Base-by-base conservation (phyloP, 2,329 filamentous ascomycete species). In the Aureobasidium vineae region DNA sequence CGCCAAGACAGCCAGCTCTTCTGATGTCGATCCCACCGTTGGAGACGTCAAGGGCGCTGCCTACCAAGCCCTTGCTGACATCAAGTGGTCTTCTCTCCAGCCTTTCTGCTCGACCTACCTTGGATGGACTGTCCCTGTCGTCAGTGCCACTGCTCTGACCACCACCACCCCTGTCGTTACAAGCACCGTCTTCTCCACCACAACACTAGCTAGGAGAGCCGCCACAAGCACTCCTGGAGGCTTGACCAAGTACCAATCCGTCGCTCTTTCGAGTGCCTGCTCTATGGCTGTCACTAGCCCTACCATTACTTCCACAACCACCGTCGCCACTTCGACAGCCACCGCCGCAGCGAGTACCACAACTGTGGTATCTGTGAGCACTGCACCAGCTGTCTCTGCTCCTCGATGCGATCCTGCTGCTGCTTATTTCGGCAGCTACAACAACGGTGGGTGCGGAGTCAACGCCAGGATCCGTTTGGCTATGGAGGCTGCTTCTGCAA, bases 61-160 rank as follows among this genome's bases (percentile, higher is more conserved):
- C 2, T 53, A 67, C 61, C 69, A 70, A 28, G 69, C 68, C 16
- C 13, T 16, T 15, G 31, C 40, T 16, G 68, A 65, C 36, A 66
- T 70, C 28, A 41, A n/a, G 31, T 67, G 31, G 40, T 43, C 21
- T 4, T 36, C 65, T 10, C 52, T 69, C 23, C 68, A 69, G 66
- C 67, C 68, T 16, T 70, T 49, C 61, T 70, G 68, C 43, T 67
- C 64, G 5, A 65, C 54, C 45, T 23, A 63, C 7, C 56, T 70
- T 26, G 65, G 67, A n/a, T 68, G 66, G 61, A 47, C 63, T 16
- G 61, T 28, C 21, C 41, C 66, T 15, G 10, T 63, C 16, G n/a
- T n/a, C 16, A 63, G 23, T 6, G 54, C 26, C 21, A 50, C 63
- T 13, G 41, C 50, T 5, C 40, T 38, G 6, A 67, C 64, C 16